Base-by-base conservation (phyloP, 805 yeast species). In the Kuraishia molischiana region DNA sequence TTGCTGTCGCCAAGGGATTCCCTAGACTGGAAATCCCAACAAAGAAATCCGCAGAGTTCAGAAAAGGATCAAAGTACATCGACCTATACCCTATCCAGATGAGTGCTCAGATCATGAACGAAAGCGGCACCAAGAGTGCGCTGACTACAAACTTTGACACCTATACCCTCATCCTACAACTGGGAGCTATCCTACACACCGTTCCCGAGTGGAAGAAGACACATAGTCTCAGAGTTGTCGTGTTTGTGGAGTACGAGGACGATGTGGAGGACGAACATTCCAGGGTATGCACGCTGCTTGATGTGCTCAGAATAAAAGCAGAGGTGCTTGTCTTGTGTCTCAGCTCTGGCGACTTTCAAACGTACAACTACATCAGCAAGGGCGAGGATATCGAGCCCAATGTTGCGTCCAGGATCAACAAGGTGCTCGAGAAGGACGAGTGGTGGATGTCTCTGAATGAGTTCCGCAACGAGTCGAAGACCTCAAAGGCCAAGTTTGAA, bases 1-100 rank as follows among this genome's bases (percentile, higher is more conserved):
- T 92, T 24, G 97, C 96, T 0, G 79, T 92, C 37, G 96, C 97
- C 0, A 85, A 84, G 37, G 96, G 95, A 3, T 92, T 92, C 48
- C 71, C 76, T 13, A 52, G 65, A 4, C 53, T 90, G 39, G 64
- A 71, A 9, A 59, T 87, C n/a, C 97, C 97, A 0, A 61, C 56
- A 3, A 54, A 57, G 14, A 46, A 53, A 6, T 65, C 59, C 32
- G 41, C 54, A 3, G 54, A 52, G 11, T 35, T 61, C 15, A 47
- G 51, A 2, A 49, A 52, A 13, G 47, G 51, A 1, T 49, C 58
- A 20, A 69, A 67, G 43, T 80, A 64, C 46, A 87, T 92, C 50
- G 99, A 92, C 55, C 61, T 92, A 29, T 92, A 94, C 56, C 98
- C 99, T 0, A 89, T 92, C 46, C 98, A 92, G 51, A 92, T 92